Percentiles rank a stretch among this genome's conserved stretches.
Conservation (phyloP, 2,329 filamentous ascomycete species). For the Sporothrix variecibatus region DNA sequence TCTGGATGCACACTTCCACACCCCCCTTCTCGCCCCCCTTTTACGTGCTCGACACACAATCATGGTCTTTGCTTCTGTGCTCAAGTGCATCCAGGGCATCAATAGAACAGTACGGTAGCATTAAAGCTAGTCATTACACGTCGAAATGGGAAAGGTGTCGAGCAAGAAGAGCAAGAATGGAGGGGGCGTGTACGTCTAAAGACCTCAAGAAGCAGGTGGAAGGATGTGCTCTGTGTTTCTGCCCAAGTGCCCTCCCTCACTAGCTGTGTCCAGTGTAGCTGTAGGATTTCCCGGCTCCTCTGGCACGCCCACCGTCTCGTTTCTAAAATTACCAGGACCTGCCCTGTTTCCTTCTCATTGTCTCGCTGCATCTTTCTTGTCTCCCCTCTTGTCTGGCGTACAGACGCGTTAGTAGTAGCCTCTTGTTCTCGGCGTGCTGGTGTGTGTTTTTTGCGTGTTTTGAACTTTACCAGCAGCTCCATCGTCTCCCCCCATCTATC, state of each 20-base stretch:
- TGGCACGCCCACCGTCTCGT: background rate
- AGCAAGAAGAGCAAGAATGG: background rate
- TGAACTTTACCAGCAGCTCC: background rate
- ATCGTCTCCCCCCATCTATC: background rate
- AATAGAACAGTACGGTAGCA: background rate
- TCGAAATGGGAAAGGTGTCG: conserved; percentile 1
- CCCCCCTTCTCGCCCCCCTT: background rate
- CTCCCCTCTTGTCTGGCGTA: background rate
- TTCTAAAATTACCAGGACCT: conserved; percentile 8
- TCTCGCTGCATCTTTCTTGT: background rate
- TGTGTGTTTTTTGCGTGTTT: background rate
- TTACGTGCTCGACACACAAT: background rate
- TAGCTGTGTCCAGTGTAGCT: background rate
- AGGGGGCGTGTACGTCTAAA: background rate
- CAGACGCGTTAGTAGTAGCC: background rate
- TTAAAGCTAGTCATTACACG: background rate
- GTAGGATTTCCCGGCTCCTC: background rate
- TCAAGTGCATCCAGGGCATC: background rate
- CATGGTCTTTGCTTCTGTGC: no score
- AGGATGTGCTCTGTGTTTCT: background rate
- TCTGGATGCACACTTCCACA: background rate
- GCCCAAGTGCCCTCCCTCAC: background rate
- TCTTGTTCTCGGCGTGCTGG: background rate
- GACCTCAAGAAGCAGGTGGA: background rate
- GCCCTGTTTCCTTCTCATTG: background rate